Evolutionary conservation across 768 basidiomycete genomes (phyloP).

Genomic region (Mycena belliarum): DNA sequence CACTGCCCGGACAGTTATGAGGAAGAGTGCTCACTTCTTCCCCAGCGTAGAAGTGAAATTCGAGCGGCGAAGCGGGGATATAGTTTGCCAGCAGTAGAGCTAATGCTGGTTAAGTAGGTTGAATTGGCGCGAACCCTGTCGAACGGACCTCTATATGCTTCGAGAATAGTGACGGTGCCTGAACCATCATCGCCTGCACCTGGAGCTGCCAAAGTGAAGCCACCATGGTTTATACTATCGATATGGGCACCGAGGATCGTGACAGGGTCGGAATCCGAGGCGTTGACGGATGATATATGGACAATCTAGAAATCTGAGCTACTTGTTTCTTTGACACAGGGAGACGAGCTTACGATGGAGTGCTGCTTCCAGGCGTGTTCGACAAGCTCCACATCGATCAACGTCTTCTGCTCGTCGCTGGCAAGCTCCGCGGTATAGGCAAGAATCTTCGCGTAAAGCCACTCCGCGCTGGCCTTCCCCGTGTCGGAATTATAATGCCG

Average conservation of each 20-base stretch:
- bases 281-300: conserved; percentile 26
- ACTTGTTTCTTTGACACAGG: not conserved
- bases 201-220: conserved; percentile 25
- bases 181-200: conserved; percentile 36
- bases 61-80: conserved; percentile 32
- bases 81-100: conserved; percentile 22
- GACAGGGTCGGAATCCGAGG: conserved; percentile 14
- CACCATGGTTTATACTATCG: conserved; percentile 28
- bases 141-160: conserved; percentile 44
- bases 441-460: conserved; percentile 17
- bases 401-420: conserved; percentile 13
- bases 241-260: conserved; percentile 31
- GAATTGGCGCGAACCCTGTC: not conserved
- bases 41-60: conserved; percentile 37
- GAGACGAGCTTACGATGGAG: conserved; percentile 18
- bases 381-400: conserved; percentile 12
- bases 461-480: conserved; percentile 9
- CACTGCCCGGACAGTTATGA: not conserved
- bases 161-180: conserved; percentile 52
- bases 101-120: not conserved
- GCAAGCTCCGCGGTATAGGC: conserved; percentile 15
- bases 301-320: conserved; percentile 19
- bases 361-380: conserved; percentile 19
- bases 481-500: conserved; percentile 40
- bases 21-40: conserved; percentile 28